These are phyloP conservation scores for Gypsophila paniculata DNA, from an alignment of 179 eudicot species.

Conservation along the genomic window DNA sequence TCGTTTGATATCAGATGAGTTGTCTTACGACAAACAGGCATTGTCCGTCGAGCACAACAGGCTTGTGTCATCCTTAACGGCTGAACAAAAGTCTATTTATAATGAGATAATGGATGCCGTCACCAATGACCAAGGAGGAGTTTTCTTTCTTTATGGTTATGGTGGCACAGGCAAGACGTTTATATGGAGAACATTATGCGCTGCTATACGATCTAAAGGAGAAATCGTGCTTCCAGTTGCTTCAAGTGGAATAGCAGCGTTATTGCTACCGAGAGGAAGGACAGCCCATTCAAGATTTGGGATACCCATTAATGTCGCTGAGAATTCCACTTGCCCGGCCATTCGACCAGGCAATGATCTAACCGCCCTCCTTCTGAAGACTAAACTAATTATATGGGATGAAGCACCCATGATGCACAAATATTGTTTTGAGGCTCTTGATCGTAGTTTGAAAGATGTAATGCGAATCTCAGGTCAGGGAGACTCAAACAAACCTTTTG, in stretches of 20 bases:
- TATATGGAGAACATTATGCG: background rate
- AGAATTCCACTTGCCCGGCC: background rate
- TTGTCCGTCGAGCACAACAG: background rate
- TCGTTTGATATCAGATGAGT: no score
- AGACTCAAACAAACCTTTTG: background rate
- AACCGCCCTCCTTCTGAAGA: background rate
- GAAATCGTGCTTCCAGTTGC: constrained; percentile 2
- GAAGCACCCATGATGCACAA: background rate
- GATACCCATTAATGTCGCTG: background rate
- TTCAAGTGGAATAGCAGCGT: background rate
- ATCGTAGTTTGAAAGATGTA: background rate
- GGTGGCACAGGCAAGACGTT: constrained; percentile 11
- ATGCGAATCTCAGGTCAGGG: no score
- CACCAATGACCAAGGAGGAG: background rate
- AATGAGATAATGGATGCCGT: background rate
- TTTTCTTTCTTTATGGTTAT: background rate
- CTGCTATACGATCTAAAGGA: background rate
- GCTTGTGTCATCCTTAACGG: background rate
- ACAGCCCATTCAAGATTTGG: background rate
- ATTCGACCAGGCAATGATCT: background rate
- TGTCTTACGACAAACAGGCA: background rate
- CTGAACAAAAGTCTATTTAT: background rate
- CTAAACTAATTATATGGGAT: constrained; percentile 2
- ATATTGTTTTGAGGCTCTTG: background rate
- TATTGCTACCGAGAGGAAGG: background rate